Evolutionary conservation across 768 basidiomycete species (phyloP).

Genomic region (Cyclocybe aegerita): DNA sequence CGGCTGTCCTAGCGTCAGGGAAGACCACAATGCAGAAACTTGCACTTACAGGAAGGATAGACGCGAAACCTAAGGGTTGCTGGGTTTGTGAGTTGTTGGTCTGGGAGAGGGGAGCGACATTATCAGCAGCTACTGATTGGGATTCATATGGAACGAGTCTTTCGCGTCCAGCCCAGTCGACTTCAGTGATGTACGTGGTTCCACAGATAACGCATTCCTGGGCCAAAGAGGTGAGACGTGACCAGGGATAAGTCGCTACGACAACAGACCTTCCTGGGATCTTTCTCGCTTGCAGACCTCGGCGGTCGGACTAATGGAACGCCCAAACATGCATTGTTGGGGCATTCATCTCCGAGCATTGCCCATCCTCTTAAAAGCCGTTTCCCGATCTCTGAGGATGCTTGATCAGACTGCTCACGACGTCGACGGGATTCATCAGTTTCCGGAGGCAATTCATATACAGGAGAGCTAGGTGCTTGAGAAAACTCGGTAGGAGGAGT

Average conservation of each 20-base stretch:
- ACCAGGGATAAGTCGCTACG: not conserved
- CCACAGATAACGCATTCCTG: slow-evolving; percentile 83
- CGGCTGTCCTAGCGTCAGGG: too few relatives aligned
- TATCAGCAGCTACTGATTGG: not conserved
- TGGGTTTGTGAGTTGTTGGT: not conserved
- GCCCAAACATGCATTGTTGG: slow-evolving; percentile 66
- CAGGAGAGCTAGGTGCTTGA: slow-evolving; percentile 56
- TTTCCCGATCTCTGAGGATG: slow-evolving; percentile 78
- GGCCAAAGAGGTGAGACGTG: slow-evolving; percentile 2
- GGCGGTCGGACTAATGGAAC: slow-evolving; percentile 84
- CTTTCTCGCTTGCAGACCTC: slow-evolving; percentile 55
- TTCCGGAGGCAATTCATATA: slow-evolving; percentile 63
- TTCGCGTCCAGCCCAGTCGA: slow-evolving; percentile 50
- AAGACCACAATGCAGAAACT: too few relatives aligned
- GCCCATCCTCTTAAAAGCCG: slow-evolving; percentile 82
- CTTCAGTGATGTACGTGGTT: slow-evolving; percentile 53
- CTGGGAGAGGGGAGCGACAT: not conserved
- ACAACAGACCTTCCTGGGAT: slow-evolving; percentile 60
- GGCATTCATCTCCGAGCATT: slow-evolving; percentile 88
- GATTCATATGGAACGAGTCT: slow-evolving; percentile 29
- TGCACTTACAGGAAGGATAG: not conserved
- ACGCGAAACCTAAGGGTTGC: not conserved
- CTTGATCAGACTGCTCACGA: slow-evolving; percentile 78
- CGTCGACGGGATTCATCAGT: slow-evolving; percentile 65
- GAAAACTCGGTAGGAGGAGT: slow-evolving; percentile 82